Evolutionary conservation across 2,329 filamentous ascomycete genomes (phyloP).

Genomic region (Peltaster fructicola): DNA sequence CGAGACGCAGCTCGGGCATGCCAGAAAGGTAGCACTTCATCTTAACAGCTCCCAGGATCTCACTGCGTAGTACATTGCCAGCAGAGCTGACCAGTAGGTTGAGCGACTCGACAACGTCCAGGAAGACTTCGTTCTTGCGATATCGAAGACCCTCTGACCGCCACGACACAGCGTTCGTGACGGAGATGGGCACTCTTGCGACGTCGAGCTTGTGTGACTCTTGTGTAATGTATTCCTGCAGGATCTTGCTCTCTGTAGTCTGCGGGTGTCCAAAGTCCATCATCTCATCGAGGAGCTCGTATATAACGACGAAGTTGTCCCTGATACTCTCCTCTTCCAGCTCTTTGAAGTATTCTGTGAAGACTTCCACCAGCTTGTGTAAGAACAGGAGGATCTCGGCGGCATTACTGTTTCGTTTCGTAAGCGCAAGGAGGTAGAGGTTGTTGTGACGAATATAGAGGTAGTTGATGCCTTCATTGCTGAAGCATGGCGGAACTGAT

Average conservation of each 20-base stretch:
- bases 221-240: slow-evolving; percentile 93
- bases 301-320: slow-evolving; percentile 98
- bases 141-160: slow-evolving; percentile 95
- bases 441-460: slow-evolving; percentile 99
- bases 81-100: slow-evolving; percentile 89
- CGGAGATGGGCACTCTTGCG: slow-evolving; percentile 85
- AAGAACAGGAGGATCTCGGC: slow-evolving; percentile 96
- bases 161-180: slow-evolving; percentile 97
- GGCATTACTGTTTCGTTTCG: slow-evolving; percentile 97
- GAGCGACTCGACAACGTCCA: slow-evolving; percentile 90
- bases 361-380: slow-evolving; percentile 95
- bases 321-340: slow-evolving; percentile 96
- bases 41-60: slow-evolving; percentile 93
- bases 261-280: slow-evolving; percentile 99
- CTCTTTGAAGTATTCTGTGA: slow-evolving; percentile 99
- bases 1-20: slow-evolving; percentile 89
- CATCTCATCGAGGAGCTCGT: slow-evolving; percentile 98
- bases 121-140: slow-evolving; percentile 97
- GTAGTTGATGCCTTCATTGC: slow-evolving; percentile 97
- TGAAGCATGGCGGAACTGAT: slow-evolving; percentile 93
- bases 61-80: slow-evolving; percentile 85
- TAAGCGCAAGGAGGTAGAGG: slow-evolving; percentile 91
- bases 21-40: slow-evolving; percentile 99
- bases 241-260: slow-evolving; percentile 94
- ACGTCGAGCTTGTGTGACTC: slow-evolving; percentile 98